Percentiles rank a stretch among this genome's conserved stretches.
Conservation (phyloP, 2,329 filamentous ascomycete genomes). For the Celoporthe dispersa region DNA sequence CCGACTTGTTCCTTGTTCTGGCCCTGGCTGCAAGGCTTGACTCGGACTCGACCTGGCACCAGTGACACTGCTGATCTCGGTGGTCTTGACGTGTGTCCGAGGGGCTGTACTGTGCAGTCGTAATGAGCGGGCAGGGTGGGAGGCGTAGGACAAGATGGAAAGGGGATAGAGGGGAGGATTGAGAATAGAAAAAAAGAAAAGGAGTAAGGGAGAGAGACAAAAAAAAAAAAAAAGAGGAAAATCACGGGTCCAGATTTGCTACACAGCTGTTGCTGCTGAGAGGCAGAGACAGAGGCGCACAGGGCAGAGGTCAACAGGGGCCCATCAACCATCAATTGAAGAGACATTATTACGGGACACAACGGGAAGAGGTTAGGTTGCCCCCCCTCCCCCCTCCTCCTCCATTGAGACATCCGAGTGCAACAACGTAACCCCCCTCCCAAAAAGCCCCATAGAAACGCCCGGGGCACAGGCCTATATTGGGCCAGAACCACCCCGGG, state of each 20-base stretch:
- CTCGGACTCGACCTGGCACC: not conserved
- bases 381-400: not conserved
- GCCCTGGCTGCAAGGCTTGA: not conserved
- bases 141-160: not conserved
- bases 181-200: not conserved
- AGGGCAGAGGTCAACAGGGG: not conserved
- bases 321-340: not conserved
- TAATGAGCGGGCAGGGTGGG: not conserved
- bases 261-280: not conserved
- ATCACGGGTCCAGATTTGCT: not conserved
- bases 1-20: not conserved
- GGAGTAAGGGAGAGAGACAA: not conserved
- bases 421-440: not conserved
- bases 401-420: not conserved
- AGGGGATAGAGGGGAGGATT: not conserved
- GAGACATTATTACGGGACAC: not conserved
- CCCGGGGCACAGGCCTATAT: conserved; percentile 1
- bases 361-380: not conserved
- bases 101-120: not conserved
- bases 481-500: not conserved
- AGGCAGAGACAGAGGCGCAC: not conserved
- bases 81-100: not conserved
- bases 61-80: not conserved
- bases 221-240: not conserved
- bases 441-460: not conserved